phyloP scores from a whole-genome alignment of 495 filamentous ascomycete genomes.

The Parachaetomium inaequale region DNA sequence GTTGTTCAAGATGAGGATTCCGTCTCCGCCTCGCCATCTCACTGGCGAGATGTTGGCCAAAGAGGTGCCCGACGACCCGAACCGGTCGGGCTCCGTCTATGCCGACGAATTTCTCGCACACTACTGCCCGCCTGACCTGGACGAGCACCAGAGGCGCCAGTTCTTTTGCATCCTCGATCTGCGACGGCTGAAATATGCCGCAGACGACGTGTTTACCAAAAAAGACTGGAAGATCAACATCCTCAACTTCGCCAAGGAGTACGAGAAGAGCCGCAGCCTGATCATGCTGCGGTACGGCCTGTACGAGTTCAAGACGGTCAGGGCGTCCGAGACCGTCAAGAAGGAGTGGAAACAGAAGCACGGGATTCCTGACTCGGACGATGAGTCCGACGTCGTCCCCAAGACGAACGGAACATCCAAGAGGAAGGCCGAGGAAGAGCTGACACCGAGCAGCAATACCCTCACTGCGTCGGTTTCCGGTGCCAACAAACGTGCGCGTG shows the following conservation, averaged over 20 bases:
- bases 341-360: conserved; percentile 49
- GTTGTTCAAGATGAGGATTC: conserved; percentile 48
- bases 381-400: conserved; percentile 23
- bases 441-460: conserved; percentile 33
- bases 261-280: conserved; percentile 50
- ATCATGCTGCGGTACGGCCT: conserved; percentile 52
- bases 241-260: conserved; percentile 51
- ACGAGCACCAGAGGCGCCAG: conserved; percentile 48
- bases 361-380: conserved; percentile 39
- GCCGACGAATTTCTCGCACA: conserved; percentile 49
- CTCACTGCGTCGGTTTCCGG: conserved; percentile 35
- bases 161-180: conserved; percentile 54
- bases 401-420: conserved; percentile 32
- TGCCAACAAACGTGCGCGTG: conserved; percentile 45
- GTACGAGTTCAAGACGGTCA: conserved; percentile 53
- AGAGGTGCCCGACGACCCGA: conserved; percentile 43
- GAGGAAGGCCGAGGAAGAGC: conserved; percentile 47
- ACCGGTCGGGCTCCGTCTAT: conserved; percentile 43
- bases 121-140: conserved; percentile 46
- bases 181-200: conserved; percentile 50
- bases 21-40: conserved; percentile 43
- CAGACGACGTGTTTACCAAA: conserved; percentile 49
- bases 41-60: conserved; percentile 46
- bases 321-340: conserved; percentile 44
- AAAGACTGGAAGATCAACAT: conserved; percentile 54